These are phyloP conservation scores for Coemansia sp. DNA, from an alignment of 192 early-diverging fungal species.

Conservation along the genomic window DNA sequence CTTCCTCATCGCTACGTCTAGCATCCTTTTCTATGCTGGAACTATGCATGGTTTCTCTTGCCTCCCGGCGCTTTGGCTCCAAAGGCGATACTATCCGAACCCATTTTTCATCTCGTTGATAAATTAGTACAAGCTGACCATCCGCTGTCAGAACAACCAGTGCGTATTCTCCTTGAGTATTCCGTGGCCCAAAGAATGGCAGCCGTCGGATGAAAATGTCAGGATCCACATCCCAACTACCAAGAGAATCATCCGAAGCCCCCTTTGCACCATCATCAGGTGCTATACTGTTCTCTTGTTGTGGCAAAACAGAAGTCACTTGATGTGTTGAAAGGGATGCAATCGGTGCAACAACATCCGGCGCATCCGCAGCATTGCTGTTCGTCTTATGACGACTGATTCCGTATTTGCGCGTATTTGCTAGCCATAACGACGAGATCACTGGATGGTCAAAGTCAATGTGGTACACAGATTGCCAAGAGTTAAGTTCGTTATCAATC, in stretches of 20 bases:
- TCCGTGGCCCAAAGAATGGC: constrained; percentile 54
- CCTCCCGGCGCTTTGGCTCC: constrained; percentile 29
- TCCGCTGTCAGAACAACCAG: constrained; percentile 50
- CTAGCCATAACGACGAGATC: constrained; percentile 48
- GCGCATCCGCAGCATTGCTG: not conserved
- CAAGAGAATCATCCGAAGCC: not conserved
- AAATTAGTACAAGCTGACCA: constrained; percentile 48
- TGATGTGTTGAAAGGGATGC: constrained; percentile 21
- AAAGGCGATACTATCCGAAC: constrained; percentile 41
- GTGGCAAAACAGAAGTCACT: constrained; percentile 2
- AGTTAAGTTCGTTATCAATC: constrained; percentile 40
- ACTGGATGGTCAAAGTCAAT: constrained; percentile 50
- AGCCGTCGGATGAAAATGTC: constrained; percentile 38
- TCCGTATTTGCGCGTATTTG: constrained; percentile 49
- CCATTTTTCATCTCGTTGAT: constrained; percentile 53
- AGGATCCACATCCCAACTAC: constrained; percentile 40
- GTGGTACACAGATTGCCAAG: constrained; percentile 47
- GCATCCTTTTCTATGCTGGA: not conserved
- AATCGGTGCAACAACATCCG: not conserved
- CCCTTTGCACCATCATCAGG: not conserved
- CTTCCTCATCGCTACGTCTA: not conserved
- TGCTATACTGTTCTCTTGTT: not conserved
- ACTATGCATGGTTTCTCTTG: not conserved
- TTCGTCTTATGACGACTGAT: constrained; percentile 29
- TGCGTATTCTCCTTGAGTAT: constrained; percentile 53